Evolutionary conservation across 2,329 filamentous ascomycete genomes (phyloP).

Genomic region (Monilinia polystroma): DNA sequence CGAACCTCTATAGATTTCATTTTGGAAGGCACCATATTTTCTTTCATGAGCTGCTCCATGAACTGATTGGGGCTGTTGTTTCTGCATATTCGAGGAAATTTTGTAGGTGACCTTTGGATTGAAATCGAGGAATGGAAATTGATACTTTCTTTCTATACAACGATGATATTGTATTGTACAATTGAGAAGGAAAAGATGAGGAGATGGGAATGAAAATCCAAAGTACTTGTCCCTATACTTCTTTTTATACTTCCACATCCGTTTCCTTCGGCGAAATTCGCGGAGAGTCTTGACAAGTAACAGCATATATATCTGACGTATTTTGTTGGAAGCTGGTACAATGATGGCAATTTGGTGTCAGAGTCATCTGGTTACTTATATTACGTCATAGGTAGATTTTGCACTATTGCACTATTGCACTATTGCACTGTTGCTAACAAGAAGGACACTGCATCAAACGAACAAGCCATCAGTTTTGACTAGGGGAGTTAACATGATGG

Average conservation of each 20-base stretch:
- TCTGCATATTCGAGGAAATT: slow-evolving; percentile 29
- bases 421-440: neutral
- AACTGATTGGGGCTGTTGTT: slow-evolving; percentile 29
- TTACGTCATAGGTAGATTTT: neutral
- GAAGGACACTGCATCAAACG: neutral
- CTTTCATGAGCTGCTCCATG: slow-evolving; percentile 25
- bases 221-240: neutral
- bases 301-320: slow-evolving; percentile 1
- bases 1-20: slow-evolving; percentile 32
- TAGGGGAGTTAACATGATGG: neutral
- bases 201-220: neutral
- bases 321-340: neutral
- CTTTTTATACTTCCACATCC: neutral
- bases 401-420: neutral
- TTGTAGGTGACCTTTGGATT: neutral
- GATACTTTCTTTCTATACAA: neutral
- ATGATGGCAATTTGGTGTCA: neutral
- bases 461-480: no score
- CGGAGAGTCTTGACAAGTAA: slow-evolving; percentile 6
- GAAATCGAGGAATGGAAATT: neutral
- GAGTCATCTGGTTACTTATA: neutral
- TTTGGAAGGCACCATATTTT: slow-evolving; percentile 35
- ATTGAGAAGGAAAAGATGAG: neutral
- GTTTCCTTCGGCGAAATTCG: neutral
- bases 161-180: neutral